phyloP scores from a whole-genome alignment of 1,139 yeast genomes.

The Candida labiduridarum region DNA sequence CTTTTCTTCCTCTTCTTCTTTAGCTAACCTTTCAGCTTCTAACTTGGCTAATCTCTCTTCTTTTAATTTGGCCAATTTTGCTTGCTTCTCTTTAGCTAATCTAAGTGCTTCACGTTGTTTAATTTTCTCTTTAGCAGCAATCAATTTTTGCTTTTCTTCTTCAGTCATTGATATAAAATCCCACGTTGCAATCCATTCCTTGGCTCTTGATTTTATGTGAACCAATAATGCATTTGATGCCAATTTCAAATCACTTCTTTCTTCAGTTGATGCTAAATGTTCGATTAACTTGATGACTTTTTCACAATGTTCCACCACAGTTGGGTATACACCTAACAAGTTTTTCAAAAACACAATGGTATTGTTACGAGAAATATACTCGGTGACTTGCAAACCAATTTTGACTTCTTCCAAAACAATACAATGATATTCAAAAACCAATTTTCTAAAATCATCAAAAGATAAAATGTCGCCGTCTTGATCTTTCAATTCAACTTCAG shows the following conservation, averaged over 20 bases:
- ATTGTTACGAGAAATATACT: conserved; percentile 82
- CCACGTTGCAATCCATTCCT: conserved; percentile 59
- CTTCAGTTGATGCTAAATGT: conserved; percentile 53
- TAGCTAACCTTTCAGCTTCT: conserved; percentile 22
- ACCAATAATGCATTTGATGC: conserved; percentile 81
- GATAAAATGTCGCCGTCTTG: conserved; percentile 18
- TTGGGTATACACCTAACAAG: conserved; percentile 66
- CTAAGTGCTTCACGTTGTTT: conserved; percentile 22
- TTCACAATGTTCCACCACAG: conserved; percentile 69
- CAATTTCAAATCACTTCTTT: conserved; percentile 78
- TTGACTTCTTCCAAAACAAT: conserved; percentile 49
- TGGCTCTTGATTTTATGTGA: conserved; percentile 61
- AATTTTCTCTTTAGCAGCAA: conserved; percentile 22
- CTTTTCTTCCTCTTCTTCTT: conserved; percentile 19
- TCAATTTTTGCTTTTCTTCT: conserved; percentile 27
- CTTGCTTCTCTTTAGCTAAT: conserved; percentile 18
- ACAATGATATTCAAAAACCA: conserved; percentile 60
- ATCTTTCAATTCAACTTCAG: conserved; percentile 14
- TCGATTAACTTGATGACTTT: conserved; percentile 51
- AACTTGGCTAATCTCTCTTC: conserved; percentile 18
- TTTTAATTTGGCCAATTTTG: conserved; percentile 20
- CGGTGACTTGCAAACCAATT: conserved; percentile 53
- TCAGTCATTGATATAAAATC: conserved; percentile 55
- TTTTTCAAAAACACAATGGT: conserved; percentile 78
- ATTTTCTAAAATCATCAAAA: conserved; percentile 42